Percentiles rank a stretch among this genome's conserved stretches.
These are phyloP conservation scores for Trichoderma guizhouense DNA, from an alignment of 2,329 filamentous ascomycete genomes.

Conservation along the genomic window DNA sequence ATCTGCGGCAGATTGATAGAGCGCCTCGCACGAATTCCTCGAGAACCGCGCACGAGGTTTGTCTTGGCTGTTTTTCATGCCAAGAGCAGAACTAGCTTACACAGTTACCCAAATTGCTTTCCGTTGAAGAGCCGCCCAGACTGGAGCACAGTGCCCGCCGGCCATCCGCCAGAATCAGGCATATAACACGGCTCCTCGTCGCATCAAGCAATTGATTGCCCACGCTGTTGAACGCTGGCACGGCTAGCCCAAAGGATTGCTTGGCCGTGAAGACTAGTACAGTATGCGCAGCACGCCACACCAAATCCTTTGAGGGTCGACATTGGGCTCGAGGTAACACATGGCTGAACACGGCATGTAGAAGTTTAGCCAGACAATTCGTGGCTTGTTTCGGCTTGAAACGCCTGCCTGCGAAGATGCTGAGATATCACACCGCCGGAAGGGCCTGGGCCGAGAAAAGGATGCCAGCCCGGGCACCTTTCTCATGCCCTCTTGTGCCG, in stretches of 20 bases:
- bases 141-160: background rate
- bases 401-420: constrained; percentile 8
- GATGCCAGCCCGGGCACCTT: background rate
- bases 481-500: background rate
- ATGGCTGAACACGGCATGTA: background rate
- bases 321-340: background rate
- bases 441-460: background rate
- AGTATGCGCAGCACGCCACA: background rate
- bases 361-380: background rate
- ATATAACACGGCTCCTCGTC: background rate
- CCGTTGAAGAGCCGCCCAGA: background rate
- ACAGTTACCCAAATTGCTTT: background rate
- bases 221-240: background rate
- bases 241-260: background rate
- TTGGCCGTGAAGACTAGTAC: background rate
- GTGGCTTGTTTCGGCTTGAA: constrained; percentile 5
- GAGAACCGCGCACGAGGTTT: background rate
- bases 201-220: background rate
- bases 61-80: background rate
- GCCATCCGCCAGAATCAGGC: background rate
- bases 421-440: constrained; percentile 10
- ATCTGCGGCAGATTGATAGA: background rate
- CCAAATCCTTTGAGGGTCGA: constrained; percentile 6
- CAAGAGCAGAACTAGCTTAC: background rate
- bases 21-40: background rate